phyloP scores from a whole-genome alignment of 2,329 filamentous ascomycete genomes.

The Colletotrichum plurivorum region DNA sequence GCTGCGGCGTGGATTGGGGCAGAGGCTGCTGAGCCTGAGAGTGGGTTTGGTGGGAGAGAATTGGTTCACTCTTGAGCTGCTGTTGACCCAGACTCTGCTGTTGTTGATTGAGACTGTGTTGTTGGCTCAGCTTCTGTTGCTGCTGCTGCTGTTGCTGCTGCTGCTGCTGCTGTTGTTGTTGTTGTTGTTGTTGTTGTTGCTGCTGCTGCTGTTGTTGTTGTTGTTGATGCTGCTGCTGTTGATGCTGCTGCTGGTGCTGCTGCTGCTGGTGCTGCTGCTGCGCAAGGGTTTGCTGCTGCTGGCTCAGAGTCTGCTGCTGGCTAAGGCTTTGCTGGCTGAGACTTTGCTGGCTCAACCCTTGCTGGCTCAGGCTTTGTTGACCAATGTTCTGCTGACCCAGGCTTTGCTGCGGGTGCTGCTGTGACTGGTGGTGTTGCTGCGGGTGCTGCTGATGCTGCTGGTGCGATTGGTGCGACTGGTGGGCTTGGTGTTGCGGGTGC shows the following conservation, averaged over 20 bases:
- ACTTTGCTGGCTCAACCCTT: slow-evolving; percentile 45
- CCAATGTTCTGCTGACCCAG: slow-evolving; percentile 48
- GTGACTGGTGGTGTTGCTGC: slow-evolving; percentile 41
- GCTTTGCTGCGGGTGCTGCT: slow-evolving; percentile 46
- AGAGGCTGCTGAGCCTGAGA: slow-evolving; percentile 29
- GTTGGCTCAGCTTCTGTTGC: slow-evolving; percentile 49
- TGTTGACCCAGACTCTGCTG: slow-evolving; percentile 47
- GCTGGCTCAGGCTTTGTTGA: slow-evolving; percentile 49
- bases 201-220: slow-evolving; percentile 33
- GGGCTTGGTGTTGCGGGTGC: slow-evolving; percentile 46
- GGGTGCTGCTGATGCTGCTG: slow-evolving; percentile 46
- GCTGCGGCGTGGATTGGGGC: slow-evolving; percentile 39
- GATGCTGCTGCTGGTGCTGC: slow-evolving; percentile 47
- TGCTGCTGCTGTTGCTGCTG: slow-evolving; percentile 48
- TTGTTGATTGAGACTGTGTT: slow-evolving; percentile 48
- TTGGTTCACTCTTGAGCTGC: slow-evolving; percentile 45
- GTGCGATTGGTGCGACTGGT: slow-evolving; percentile 46
- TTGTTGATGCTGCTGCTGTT: slow-evolving; percentile 47
- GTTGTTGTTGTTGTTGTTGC: slow-evolving; percentile 41
- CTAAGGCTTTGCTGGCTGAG: slow-evolving; percentile 49
- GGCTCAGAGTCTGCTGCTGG: slow-evolving; percentile 49
- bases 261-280: slow-evolving; percentile 49
- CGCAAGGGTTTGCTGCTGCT: slow-evolving; percentile 45
- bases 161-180: slow-evolving; percentile 44
- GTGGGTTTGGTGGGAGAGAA: slow-evolving; percentile 33